These are phyloP conservation scores for Musa schizocarpa DNA, from an alignment of 176 grass and related monocot genomes.

Conservation along the genomic window DNA sequence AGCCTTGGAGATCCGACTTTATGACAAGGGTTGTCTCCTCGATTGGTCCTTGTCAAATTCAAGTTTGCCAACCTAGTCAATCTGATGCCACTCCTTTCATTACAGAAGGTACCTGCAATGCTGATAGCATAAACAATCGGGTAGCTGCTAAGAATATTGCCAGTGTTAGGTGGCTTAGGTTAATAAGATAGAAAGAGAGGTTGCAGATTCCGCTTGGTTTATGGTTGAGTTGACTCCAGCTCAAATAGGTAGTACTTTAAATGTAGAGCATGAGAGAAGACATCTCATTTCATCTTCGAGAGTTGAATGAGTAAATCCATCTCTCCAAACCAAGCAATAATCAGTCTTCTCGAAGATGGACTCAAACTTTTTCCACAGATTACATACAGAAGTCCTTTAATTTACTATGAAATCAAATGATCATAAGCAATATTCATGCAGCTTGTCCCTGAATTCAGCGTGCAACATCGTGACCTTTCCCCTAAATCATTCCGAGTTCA, in stretches of 20 bases:
- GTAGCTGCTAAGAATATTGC: background rate
- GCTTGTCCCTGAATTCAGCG: background rate
- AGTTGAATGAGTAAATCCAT: background rate
- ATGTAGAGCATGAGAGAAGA: background rate
- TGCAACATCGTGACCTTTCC: background rate
- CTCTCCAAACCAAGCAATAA: background rate
- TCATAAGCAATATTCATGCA: constrained; percentile 16
- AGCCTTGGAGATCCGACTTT: background rate
- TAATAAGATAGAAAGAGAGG: too few species aligned
- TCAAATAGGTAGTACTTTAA: background rate
- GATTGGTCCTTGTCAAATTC: constrained; percentile 13
- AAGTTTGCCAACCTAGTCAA: background rate
- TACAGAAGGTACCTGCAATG: background rate
- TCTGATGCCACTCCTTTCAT: constrained; percentile 8
- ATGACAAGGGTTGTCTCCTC: background rate
- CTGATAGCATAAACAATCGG: constrained; percentile 7
- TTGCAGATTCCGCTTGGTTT: too few species aligned
- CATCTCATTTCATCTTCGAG: background rate
- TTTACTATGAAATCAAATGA: constrained; percentile 10
- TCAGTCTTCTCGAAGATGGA: background rate
- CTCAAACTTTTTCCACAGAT: background rate
- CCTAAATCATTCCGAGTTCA: too few species aligned
- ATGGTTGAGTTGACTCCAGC: too few species aligned
- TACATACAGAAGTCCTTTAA: background rate
- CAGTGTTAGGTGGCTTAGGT: background rate